These are phyloP conservation scores for Malassezia obtusa DNA, from an alignment of 1,284 basidiomycete genomes.

Conservation along the genomic window DNA sequence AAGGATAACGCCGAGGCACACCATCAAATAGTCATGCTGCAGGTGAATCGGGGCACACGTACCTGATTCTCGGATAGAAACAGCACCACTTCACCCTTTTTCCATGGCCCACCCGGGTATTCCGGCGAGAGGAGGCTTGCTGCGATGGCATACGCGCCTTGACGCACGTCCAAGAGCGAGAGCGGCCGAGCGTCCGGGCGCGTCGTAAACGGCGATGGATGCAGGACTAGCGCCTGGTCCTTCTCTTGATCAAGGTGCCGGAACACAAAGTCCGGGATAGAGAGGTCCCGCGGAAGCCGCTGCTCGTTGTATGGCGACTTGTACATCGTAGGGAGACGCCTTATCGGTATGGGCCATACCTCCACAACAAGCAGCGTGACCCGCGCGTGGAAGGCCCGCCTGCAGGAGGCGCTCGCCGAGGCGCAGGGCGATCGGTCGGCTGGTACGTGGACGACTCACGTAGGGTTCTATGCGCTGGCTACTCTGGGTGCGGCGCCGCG, in stretches of 20 bases:
- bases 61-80: conserved; percentile 33
- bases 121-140: conserved; percentile 24
- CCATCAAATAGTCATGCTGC: conserved; percentile 36
- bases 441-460: not conserved
- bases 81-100: conserved; percentile 31
- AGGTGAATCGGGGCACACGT: not conserved
- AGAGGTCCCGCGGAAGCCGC: conserved; percentile 21
- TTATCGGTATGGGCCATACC: not conserved
- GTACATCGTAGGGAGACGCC: conserved; percentile 20
- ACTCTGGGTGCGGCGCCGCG: not conserved
- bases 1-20: conserved; percentile 35
- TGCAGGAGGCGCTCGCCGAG: not conserved
- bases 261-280: conserved; percentile 32
- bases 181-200: conserved; percentile 26
- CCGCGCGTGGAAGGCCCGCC: not conserved
- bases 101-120: conserved; percentile 24
- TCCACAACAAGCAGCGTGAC: not conserved
- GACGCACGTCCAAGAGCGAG: conserved; percentile 23
- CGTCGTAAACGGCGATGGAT: conserved; percentile 20
- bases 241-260: conserved; percentile 21
- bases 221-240: conserved; percentile 17
- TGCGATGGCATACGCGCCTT: conserved; percentile 30
- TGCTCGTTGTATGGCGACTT: conserved; percentile 24
- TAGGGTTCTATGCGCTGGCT: conserved; percentile 11
- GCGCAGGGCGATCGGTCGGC: not conserved